Base-by-base conservation (phyloP, 169 alveolate genomes). In the Eimeria brunetti region DNA sequence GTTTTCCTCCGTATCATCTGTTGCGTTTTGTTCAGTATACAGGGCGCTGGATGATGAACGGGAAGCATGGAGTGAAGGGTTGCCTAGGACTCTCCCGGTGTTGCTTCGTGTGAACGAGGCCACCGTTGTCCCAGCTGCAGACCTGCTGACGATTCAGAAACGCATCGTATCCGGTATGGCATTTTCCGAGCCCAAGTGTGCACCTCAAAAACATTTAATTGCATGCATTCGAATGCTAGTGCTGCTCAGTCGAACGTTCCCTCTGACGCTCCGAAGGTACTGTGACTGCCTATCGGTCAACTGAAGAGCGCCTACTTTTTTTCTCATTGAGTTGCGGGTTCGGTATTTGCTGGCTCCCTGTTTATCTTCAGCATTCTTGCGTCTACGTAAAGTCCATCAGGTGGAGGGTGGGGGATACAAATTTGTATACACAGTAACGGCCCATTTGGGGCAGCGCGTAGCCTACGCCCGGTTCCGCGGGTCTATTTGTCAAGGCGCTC, bases 41-140 rank as follows among this genome's bases (percentile, higher is more conserved):
- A 58, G n/a, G 58, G 33, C 5, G 81, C 38, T 85, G 62, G 81
- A 85, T 38, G 64, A 9, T 44, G 92, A 85, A 27, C 44, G 64
- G 81, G 81, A 36, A 1, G 16, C 38, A 38, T 27, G 30, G 41
- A 85, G 22, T 60, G n/a, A 41, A 46, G 49, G 46, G 64, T 53
- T 60, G 92, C 67, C 67, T 41, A 33, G 5, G 46, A 33, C 81
- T n/a, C 58, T 18, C 51, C 20, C 81, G 12, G 81, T 44, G 9
- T 64, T 85, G 38, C 58, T 85, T 36, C 62, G 44, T 62, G 92
- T 62, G 81, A 24, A 85, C 22, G 62, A 12, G 49, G 71, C 44
- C 92, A 60, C 44, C 92, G 60, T 81, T 38, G 92, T 85, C 56
- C 92, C 41, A 62, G 92, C 92, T 8, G 92, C 92, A 85, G 92